Base-by-base conservation (phyloP, 306 rosid species). In the Dryas drummondii region DNA sequence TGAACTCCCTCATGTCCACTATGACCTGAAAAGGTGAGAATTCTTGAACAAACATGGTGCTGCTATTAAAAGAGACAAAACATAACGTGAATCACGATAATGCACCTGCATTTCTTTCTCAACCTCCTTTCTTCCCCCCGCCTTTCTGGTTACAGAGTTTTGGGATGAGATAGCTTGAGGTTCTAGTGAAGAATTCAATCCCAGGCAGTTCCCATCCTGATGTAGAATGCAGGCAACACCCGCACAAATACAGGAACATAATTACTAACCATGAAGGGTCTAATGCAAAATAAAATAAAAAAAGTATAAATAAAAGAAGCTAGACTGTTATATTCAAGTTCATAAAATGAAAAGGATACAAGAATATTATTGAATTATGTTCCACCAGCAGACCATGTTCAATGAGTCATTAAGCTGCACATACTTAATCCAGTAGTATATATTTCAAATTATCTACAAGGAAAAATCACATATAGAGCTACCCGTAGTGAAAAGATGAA, bases 1-100 rank as follows among this genome's bases (percentile, higher is more conserved):
- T 94, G 89, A 94, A 94, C 82, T 94, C 98, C 69, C 98, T 82
- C 98, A 91, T 90, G 87, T 94, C 98, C 73, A 94, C 98, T 72
- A 91, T 90, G 80, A 94, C 86, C 98, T 94, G 90, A 87, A 79
- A 83, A 79, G 22, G 49, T 78, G 70, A 58, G 81, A 70, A 79
- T 64, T 72, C 61, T 67, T 58, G 40, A 52, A 50, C 50, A 80
- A 68, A 49, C 60, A 80, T 57, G 50, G 73, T 68, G 17, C 61
- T 22, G 50, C 73, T 62, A 68, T 63, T 45, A 48, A 56, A 70
- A 42, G 68, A 67, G 15, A 59, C 32, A 74, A 22, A 54, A 46
- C 59, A 80, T 47, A 60, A n/a, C 9, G 63, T 17, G 42, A 10
- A 62, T 66, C 59, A 67, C 71, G 59, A 83, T 74, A 68, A 56